A percentile compares a stretch with the other conserved stretches of the same genome.
Conservation (phyloP, 2,329 filamentous ascomycete species). For the Colletotrichum gigasporum region DNA sequence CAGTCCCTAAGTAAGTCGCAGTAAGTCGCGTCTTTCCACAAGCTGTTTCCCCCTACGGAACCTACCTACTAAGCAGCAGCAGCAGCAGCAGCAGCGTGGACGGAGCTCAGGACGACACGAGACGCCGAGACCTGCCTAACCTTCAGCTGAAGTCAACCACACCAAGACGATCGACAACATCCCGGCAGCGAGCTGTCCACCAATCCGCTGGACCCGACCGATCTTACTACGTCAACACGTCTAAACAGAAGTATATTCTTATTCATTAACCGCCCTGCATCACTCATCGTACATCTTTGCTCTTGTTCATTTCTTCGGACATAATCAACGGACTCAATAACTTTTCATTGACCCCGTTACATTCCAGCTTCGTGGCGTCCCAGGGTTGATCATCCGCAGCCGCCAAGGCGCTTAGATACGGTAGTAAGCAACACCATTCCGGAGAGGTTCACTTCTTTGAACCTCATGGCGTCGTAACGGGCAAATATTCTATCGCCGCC, state of each 20-base stretch:
- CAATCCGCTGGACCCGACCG: not conserved
- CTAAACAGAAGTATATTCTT: too few relatives aligned
- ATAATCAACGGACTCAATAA: too few relatives aligned
- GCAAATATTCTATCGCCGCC: not conserved
- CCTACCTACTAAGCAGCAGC: too few relatives aligned
- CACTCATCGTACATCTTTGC: too few relatives aligned
- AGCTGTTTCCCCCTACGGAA: too few relatives aligned
- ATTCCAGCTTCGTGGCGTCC: too few relatives aligned
- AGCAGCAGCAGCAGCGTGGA: not conserved
- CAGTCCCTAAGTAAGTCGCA: not conserved
- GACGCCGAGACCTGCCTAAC: constrained; percentile 10
- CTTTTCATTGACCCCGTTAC: too few relatives aligned
- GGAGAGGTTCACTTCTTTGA: not conserved
- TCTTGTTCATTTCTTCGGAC: too few relatives aligned
- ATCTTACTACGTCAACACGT: not conserved
- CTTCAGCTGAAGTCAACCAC: constrained; percentile 3
- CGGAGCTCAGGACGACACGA: constrained; percentile 10
- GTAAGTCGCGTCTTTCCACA: too few relatives aligned
- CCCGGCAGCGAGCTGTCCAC: not conserved
- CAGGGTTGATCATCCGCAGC: not conserved
- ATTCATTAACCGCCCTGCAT: too few relatives aligned
- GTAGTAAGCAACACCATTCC: not conserved
- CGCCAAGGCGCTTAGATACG: not conserved
- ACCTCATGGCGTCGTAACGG: not conserved
- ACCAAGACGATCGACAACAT: not conserved